Conservation (phyloP, 129 eudicot species). For the Chrysanthemum makinoi region DNA sequence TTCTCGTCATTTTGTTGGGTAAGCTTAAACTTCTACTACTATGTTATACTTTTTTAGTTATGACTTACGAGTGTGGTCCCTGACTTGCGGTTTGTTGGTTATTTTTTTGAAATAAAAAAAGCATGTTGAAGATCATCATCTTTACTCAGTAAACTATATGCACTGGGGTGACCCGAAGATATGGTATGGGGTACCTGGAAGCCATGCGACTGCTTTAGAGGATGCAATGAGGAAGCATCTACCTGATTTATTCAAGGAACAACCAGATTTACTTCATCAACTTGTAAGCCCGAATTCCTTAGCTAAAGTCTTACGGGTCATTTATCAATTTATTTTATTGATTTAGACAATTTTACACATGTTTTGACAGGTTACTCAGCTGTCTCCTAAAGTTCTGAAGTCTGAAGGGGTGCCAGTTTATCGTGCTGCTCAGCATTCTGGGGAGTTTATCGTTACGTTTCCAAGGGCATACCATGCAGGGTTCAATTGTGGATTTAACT, state of each 20-base stretch:
- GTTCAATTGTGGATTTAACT: constrained; percentile 82
- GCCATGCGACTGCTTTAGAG: constrained; percentile 64
- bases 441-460: constrained; percentile 79
- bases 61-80: constrained; percentile 3
- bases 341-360: neutral
- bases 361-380: constrained; percentile 65
- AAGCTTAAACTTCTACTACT: constrained; percentile 12
- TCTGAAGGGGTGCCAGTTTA: constrained; percentile 78
- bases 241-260: constrained; percentile 74
- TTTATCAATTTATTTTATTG: neutral
- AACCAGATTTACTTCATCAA: constrained; percentile 67
- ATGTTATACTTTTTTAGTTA: neutral
- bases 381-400: constrained; percentile 63
- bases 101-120: constrained; percentile 12
- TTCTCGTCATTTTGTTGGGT: constrained; percentile 91
- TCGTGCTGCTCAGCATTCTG: constrained; percentile 55
- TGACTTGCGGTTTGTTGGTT: constrained; percentile 10
- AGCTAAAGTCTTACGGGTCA: neutral
- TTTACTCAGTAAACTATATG: constrained; percentile 69
- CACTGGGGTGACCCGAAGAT: constrained; percentile 84
- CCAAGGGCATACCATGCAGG: constrained; percentile 92
- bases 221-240: constrained; percentile 73
- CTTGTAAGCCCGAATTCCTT: constrained; percentile 41
- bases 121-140: constrained; percentile 93
- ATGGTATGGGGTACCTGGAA: constrained; percentile 86